Percentiles rank a stretch among this genome's conserved stretches.
phyloP scores from a whole-genome alignment of 306 rosid genomes.

The Cyclanthera cordifolia region DNA sequence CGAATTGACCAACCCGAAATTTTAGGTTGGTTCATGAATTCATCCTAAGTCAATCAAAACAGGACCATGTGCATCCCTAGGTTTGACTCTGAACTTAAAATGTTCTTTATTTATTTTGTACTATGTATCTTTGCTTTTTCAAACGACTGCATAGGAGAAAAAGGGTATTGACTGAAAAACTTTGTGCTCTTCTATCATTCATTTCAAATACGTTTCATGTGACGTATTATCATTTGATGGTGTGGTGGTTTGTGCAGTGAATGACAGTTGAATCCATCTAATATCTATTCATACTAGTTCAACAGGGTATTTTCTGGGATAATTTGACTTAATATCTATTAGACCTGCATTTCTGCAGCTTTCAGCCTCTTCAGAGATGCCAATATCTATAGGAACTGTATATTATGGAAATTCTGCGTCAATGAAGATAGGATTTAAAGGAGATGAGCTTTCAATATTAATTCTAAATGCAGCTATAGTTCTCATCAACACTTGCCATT shows the following conservation, averaged over 20 bases:
- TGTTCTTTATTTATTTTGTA: not conserved
- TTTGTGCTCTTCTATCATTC: not conserved
- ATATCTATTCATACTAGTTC: not conserved
- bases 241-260: not conserved
- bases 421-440: slow-evolving; percentile 37
- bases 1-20: no score
- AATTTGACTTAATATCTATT: slow-evolving; percentile 27
- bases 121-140: not conserved
- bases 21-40: no score
- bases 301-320: not conserved
- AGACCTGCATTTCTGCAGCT: slow-evolving; percentile 65
- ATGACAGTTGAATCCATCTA: not conserved
- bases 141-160: not conserved
- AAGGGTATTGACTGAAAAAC: not conserved
- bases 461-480: slow-evolving; percentile 36
- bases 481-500: slow-evolving; percentile 44
- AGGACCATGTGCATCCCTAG: no score
- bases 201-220: not conserved
- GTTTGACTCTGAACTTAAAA: not conserved
- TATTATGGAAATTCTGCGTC: slow-evolving; percentile 18
- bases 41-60: no score
- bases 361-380: slow-evolving; percentile 24
- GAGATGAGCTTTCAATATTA: slow-evolving; percentile 35
- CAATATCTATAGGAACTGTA: slow-evolving; percentile 33
- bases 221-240: not conserved